A percentile compares a stretch with the other conserved stretches of the same genome.
Conservation (phyloP, 495 filamentous ascomycete genomes). For the Annulohypoxylon stygium region DNA sequence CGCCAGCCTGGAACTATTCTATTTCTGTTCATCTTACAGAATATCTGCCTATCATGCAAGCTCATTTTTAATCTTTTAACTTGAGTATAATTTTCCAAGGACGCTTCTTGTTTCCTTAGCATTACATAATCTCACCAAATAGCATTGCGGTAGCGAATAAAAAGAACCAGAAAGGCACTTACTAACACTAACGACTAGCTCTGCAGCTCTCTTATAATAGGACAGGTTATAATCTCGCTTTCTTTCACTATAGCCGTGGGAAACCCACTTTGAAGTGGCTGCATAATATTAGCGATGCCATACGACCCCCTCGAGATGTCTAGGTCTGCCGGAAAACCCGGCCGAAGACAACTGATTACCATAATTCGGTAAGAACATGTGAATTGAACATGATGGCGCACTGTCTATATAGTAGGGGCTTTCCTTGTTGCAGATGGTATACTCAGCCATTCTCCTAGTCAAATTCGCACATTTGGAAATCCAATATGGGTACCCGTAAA, state of each 20-base stretch:
- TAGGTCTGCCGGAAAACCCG: background rate
- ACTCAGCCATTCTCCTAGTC: background rate
- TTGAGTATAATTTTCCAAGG: background rate
- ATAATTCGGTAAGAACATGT: background rate
- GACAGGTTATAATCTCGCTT: slow-evolving; percentile 2
- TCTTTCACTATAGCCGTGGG: slow-evolving; percentile 4
- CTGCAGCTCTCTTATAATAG: background rate
- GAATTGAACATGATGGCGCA: background rate
- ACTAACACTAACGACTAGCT: background rate
- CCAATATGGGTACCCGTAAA: slow-evolving; percentile 26
- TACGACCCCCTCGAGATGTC: background rate
- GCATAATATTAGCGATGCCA: background rate
- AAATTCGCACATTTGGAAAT: background rate
- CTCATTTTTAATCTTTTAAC: background rate
- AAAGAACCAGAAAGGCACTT: background rate
- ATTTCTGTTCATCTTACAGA: background rate
- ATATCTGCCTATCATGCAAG: background rate
- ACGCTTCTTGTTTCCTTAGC: background rate
- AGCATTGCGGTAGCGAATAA: background rate
- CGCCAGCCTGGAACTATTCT: background rate
- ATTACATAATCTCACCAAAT: background rate
- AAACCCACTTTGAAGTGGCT: background rate
- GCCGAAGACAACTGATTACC: background rate
- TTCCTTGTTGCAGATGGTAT: background rate
- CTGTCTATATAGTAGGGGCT: slow-evolving; percentile 3